A percentile compares a stretch with the other conserved stretches of the same genome.
Conservation (phyloP, 2,329 filamentous ascomycete genomes). For the Coniochaeta sp. region DNA sequence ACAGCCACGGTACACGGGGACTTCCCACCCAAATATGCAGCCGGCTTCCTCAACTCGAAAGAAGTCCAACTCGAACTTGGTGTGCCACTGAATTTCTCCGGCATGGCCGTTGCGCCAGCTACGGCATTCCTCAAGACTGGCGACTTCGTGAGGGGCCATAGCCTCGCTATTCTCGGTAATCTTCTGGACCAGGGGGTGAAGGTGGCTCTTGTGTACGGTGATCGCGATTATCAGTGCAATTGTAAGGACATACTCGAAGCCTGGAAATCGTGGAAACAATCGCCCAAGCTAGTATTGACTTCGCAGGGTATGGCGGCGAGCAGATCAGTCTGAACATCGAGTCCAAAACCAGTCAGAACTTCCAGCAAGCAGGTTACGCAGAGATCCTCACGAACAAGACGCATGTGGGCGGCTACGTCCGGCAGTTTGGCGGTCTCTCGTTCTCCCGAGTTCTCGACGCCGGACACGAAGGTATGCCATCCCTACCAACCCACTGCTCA, state of each 20-base stretch:
- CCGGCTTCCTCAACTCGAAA: constrained; percentile 46
- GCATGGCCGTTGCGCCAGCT: constrained; percentile 29
- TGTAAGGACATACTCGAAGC: constrained; percentile 8
- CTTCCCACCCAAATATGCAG: constrained; percentile 42
- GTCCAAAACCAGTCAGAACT: constrained; percentile 51
- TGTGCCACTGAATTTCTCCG: constrained; percentile 51
- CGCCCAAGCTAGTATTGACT: constrained; percentile 13
- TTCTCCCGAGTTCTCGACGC: constrained; percentile 50
- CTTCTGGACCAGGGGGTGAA: constrained; percentile 49
- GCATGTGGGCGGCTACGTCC: constrained; percentile 55
- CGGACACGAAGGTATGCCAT: constrained; percentile 34
- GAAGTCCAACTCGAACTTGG: constrained; percentile 50
- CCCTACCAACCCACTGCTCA: background rate
- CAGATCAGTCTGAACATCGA: constrained; percentile 44
- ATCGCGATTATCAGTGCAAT: constrained; percentile 48
- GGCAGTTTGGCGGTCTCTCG: constrained; percentile 58
- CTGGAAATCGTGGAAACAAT: background rate
- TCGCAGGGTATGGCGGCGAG: constrained; percentile 38
- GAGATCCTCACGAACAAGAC: constrained; percentile 52
- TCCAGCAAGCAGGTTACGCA: constrained; percentile 56
- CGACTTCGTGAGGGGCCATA: constrained; percentile 21
- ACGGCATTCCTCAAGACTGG: constrained; percentile 29
- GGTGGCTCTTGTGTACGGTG: constrained; percentile 48
- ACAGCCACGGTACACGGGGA: constrained; percentile 36
- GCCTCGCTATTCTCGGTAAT: constrained; percentile 35